Conservation (phyloP, 1,284 basidiomycete species). For the Phenoliferia sp. region DNA sequence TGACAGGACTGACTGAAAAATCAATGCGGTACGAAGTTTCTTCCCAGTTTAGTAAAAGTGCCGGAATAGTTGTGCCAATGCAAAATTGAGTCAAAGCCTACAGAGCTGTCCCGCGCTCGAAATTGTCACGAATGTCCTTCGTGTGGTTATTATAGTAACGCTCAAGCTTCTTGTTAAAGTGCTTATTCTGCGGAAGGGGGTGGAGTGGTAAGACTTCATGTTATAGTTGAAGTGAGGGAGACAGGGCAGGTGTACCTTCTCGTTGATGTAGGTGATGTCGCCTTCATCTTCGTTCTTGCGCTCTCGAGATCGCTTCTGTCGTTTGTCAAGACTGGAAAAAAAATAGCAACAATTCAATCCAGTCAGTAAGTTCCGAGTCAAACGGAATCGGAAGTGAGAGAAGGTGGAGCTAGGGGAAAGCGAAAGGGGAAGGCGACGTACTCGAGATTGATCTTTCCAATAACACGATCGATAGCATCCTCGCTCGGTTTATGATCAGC, state of each 20-base stretch:
- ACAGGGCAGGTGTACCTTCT: conserved; percentile 49
- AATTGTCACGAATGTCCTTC: conserved; percentile 85
- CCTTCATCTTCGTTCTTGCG: conserved; percentile 84
- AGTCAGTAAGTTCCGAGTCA: not conserved
- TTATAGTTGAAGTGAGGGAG: too few species aligned
- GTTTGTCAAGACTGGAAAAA: conserved; percentile 67
- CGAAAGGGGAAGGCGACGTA: conserved; percentile 50
- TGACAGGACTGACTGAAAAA: too few species aligned
- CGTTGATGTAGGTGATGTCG: conserved; percentile 98
- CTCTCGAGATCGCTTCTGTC: conserved; percentile 79
- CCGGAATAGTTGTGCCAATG: too few species aligned
- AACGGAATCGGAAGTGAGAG: too few species aligned
- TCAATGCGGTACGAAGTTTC: too few species aligned
- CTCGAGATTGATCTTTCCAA: conserved; percentile 90
- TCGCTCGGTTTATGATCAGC: conserved; percentile 91
- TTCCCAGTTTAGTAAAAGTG: too few species aligned
- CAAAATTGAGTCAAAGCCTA: too few species aligned
- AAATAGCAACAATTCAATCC: not conserved
- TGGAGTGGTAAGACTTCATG: not conserved
- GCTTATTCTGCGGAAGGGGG: conserved; percentile 58
- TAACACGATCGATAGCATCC: conserved; percentile 88
- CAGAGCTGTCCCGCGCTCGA: conserved; percentile 66
- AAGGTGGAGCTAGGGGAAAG: too few species aligned
- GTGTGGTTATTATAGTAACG: conserved; percentile 83
- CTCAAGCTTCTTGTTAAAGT: conserved; percentile 99